Conservation (phyloP, 495 filamentous ascomycete genomes). For the Echria macrotheca region DNA sequence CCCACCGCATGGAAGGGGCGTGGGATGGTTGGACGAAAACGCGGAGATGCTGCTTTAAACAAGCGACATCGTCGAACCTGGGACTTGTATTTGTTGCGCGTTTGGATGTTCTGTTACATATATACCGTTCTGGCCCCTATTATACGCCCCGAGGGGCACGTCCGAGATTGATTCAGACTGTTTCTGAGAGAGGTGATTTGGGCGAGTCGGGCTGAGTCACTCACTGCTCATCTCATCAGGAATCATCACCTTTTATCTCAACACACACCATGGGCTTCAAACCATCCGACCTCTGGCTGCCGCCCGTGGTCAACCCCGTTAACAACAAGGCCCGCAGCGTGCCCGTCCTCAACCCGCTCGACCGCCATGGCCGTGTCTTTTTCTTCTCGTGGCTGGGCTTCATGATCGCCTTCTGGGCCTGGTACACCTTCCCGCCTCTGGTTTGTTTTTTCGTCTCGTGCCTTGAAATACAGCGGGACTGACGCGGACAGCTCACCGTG, state of each 20-base stretch:
- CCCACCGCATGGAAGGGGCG: background rate
- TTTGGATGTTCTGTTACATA: too few relatives aligned
- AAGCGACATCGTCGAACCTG: background rate
- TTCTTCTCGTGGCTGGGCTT: slow-evolving; percentile 95
- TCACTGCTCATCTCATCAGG: background rate
- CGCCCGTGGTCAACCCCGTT: slow-evolving; percentile 64
- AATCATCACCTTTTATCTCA: too few relatives aligned
- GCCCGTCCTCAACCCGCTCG: slow-evolving; percentile 72
- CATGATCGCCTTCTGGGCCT: slow-evolving; percentile 92
- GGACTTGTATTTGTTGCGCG: too few relatives aligned
- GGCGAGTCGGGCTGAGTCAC: background rate
- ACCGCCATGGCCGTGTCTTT: slow-evolving; percentile 82
- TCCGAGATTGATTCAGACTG: background rate
- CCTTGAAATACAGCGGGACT: background rate
- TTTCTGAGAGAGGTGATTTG: background rate
- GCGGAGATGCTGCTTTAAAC: background rate
- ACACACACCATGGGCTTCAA: slow-evolving; percentile 37
- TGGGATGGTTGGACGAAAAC: background rate
- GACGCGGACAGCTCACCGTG: slow-evolving; percentile 51
- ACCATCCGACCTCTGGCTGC: slow-evolving; percentile 48
- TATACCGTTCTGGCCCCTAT: background rate
- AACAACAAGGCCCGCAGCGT: slow-evolving; percentile 77
- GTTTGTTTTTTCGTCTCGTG: slow-evolving; percentile 34
- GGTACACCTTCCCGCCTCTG: slow-evolving; percentile 81
- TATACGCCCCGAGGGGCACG: background rate